Percentiles rank a stretch among this genome's conserved stretches.
Evolutionary conservation across 441 rosid species (phyloP).

Genomic region (Euphorbia celastroides): DNA sequence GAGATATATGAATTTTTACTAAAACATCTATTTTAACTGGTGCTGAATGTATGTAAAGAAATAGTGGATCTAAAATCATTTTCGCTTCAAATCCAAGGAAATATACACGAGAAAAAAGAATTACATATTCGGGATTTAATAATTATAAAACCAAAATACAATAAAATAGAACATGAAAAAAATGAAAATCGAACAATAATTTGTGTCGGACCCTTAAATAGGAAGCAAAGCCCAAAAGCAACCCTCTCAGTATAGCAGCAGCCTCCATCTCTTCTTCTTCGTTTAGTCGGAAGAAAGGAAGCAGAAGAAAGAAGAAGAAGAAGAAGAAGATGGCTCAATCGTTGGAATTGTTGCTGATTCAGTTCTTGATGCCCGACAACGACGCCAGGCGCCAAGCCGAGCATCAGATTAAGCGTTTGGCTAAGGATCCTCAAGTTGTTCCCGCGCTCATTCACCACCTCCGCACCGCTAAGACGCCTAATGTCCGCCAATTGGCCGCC

Average conservation of each 20-base stretch:
- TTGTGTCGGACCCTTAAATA: background rate
- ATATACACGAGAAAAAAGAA: too few relatives aligned
- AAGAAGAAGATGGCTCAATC: conserved; percentile 76
- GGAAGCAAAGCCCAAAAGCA: conserved; percentile 10
- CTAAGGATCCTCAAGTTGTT: conserved; percentile 98
- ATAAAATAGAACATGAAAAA: too few relatives aligned
- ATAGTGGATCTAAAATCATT: too few relatives aligned
- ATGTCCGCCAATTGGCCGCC: conserved; percentile 98
- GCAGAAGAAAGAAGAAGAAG: too few relatives aligned
- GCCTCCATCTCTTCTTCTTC: background rate
- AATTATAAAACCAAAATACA: too few relatives aligned
- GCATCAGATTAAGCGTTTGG: conserved; percentile 91
- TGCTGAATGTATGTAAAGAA: too few relatives aligned
- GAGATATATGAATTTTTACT: too few relatives aligned
- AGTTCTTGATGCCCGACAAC: conserved; percentile 98
- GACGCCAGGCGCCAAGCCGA: conserved; percentile 98
- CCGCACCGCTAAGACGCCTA: conserved; percentile 98
- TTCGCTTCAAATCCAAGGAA: too few relatives aligned
- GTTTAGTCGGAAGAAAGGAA: background rate
- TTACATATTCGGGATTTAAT: too few relatives aligned
- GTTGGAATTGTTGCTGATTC: conserved; percentile 83
- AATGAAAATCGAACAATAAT: background rate
- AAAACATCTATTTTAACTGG: too few relatives aligned
- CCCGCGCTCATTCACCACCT: conserved; percentile 96
- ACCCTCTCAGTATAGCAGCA: background rate